Percentiles rank a stretch among this genome's conserved stretches.
These are phyloP conservation scores for Exophiala calicioides DNA, from an alignment of 2,329 filamentous ascomycete species.

Conservation along the genomic window DNA sequence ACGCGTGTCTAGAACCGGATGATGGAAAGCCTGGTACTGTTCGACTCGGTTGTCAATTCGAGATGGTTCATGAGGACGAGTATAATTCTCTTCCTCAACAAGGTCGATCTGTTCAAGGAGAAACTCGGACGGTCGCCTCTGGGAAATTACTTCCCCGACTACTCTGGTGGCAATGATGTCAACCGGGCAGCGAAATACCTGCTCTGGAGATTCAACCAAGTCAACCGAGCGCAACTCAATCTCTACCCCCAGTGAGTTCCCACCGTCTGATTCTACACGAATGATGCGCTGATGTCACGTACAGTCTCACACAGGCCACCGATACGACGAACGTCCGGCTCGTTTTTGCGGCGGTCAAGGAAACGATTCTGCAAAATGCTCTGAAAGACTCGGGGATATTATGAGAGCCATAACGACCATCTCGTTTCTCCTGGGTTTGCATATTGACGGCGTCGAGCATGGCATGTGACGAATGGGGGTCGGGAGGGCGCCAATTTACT, in stretches of 20 bases:
- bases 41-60: conserved; percentile 98
- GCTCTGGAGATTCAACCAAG: conserved; percentile 97
- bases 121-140: conserved; percentile 88
- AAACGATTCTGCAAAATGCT: conserved; percentile 97
- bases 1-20: conserved; percentile 76
- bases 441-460: conserved; percentile 26
- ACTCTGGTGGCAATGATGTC: conserved; percentile 95
- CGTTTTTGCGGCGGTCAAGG: conserved; percentile 97
- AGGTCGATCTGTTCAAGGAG: conserved; percentile 96
- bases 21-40: conserved; percentile 96
- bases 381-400: conserved; percentile 97
- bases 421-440: conserved; percentile 20
- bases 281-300: conserved; percentile 31
- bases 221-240: conserved; percentile 93
- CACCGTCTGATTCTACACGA: not conserved
- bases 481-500: conserved; percentile 14
- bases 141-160: conserved; percentile 95
- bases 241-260: conserved; percentile 89
- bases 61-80: conserved; percentile 99
- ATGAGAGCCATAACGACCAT: conserved; percentile 46
- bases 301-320: conserved; percentile 93
- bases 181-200: conserved; percentile 98
- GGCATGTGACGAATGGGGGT: conserved; percentile 25
- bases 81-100: conserved; percentile 98
- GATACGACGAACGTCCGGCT: conserved; percentile 98